Percentiles rank a stretch among this genome's conserved stretches.
Evolutionary conservation across 306 rosid genomes (phyloP).

Genomic region (Quillaja saponaria): DNA sequence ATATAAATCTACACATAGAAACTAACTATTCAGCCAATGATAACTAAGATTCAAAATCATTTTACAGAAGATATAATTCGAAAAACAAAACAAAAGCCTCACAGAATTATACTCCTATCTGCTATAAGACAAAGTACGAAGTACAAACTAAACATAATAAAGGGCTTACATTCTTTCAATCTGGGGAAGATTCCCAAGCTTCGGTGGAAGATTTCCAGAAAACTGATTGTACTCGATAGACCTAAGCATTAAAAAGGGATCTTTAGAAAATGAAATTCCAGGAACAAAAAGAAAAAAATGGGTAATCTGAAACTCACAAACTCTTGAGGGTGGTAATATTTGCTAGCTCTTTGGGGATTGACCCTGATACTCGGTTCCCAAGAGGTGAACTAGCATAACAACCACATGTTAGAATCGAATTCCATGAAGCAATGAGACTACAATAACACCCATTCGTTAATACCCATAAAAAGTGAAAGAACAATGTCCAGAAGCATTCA

Average conservation of each 20-base stretch:
- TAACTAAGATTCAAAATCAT: neutral
- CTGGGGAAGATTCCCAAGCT: constrained; percentile 55
- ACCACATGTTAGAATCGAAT: neutral
- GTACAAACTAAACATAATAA: neutral
- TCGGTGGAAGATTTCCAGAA: constrained; percentile 60
- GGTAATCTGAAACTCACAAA: constrained; percentile 52
- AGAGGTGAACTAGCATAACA: constrained; percentile 50
- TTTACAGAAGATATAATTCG: neutral
- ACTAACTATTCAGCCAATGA: neutral
- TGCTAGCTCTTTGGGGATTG: constrained; percentile 67
- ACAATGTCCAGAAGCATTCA: too few relatives aligned
- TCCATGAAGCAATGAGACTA: neutral
- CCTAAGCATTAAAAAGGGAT: constrained; percentile 53
- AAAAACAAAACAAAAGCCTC: neutral
- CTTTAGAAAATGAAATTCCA: too few relatives aligned
- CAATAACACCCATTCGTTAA: too few relatives aligned
- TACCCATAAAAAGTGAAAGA: neutral
- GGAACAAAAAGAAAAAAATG: neutral
- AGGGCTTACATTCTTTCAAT: constrained; percentile 61
- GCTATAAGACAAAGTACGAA: neutral
- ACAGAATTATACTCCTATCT: neutral
- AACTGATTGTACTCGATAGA: constrained; percentile 57
- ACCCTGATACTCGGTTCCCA: constrained; percentile 65
- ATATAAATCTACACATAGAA: too few relatives aligned
- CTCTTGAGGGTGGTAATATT: constrained; percentile 56